Percentiles rank a stretch among this genome's conserved stretches.
These are phyloP conservation scores for Spiromastix sp. DNA, from an alignment of 2,329 filamentous ascomycete species.

Conservation along the genomic window DNA sequence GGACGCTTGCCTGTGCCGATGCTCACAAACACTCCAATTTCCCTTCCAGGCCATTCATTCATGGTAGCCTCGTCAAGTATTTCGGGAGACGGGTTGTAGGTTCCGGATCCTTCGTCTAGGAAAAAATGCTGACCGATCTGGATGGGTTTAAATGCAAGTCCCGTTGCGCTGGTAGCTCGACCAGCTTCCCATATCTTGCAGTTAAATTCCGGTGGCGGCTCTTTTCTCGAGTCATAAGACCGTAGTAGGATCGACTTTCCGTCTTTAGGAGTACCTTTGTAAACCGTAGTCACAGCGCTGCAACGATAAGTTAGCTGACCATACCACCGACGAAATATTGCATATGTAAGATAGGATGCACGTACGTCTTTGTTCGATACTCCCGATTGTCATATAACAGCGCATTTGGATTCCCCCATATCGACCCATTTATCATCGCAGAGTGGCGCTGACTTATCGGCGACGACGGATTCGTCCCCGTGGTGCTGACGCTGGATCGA, in stretches of 20 bases:
- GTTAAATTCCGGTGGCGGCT: constrained; percentile 81
- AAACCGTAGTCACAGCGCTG: constrained; percentile 82
- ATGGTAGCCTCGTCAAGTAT: constrained; percentile 80
- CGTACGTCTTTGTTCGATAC: constrained; percentile 81
- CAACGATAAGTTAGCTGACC: constrained; percentile 7
- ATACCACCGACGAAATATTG: constrained; percentile 8
- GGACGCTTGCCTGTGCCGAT: constrained; percentile 86
- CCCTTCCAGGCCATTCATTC: constrained; percentile 91
- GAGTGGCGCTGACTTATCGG: constrained; percentile 47
- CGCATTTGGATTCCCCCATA: constrained; percentile 74
- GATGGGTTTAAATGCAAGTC: constrained; percentile 90
- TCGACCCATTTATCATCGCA: constrained; percentile 27
- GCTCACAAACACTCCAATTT: constrained; percentile 85
- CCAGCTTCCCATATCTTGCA: constrained; percentile 97
- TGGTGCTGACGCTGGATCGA: constrained; percentile 73
- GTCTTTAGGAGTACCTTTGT: constrained; percentile 66
- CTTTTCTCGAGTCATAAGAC: constrained; percentile 90
- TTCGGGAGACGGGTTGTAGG: constrained; percentile 80
- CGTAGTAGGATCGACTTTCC: constrained; percentile 64
- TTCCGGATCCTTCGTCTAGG: constrained; percentile 82
- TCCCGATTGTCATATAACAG: constrained; percentile 80
- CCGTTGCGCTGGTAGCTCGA: constrained; percentile 83
- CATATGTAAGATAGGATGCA: constrained; percentile 13
- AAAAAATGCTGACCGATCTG: constrained; percentile 89
- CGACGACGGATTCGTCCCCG: constrained; percentile 55